phyloP scores from a whole-genome alignment of 345 rosid species.

The Aurinia saxatilis region DNA sequence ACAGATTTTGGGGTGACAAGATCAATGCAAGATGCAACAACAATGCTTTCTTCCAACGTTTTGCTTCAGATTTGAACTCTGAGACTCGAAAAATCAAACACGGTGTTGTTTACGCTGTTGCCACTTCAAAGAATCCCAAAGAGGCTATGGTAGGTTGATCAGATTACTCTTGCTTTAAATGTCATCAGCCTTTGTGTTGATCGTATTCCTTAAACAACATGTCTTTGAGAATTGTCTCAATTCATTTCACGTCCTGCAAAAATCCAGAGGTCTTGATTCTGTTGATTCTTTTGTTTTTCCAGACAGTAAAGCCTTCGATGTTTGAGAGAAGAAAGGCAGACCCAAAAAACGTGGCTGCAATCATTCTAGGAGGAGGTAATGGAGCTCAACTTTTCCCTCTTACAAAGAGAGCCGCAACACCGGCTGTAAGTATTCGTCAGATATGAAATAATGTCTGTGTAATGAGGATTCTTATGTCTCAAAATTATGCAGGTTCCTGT shows the following conservation, averaged over 20 bases:
- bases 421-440: constrained; percentile 56
- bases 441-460: not conserved
- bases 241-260: not conserved
- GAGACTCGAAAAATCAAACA: constrained; percentile 37
- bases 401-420: constrained; percentile 82
- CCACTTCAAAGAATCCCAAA: constrained; percentile 54
- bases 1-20: constrained; percentile 52
- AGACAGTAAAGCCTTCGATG: constrained; percentile 45
- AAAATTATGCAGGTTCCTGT: constrained; percentile 53
- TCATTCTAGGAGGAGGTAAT: constrained; percentile 92
- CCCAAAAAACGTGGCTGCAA: constrained; percentile 79
- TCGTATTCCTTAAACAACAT: too few species aligned
- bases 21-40: too few species aligned
- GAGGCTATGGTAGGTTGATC: constrained; percentile 51
- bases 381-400: constrained; percentile 93
- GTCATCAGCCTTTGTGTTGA: too few species aligned
- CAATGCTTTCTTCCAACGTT: constrained; percentile 32
- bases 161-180: not conserved
- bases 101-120: constrained; percentile 44
- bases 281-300: not conserved
- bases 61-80: constrained; percentile 29
- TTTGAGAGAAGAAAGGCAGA: constrained; percentile 54
- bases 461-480: not conserved
- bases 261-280: too few species aligned
- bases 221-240: too few species aligned